Evolutionary conservation across 139 green algal species (phyloP), one percentile per base, ranked within the genome.

Genomic region (Bryopsis sp.): DNA sequence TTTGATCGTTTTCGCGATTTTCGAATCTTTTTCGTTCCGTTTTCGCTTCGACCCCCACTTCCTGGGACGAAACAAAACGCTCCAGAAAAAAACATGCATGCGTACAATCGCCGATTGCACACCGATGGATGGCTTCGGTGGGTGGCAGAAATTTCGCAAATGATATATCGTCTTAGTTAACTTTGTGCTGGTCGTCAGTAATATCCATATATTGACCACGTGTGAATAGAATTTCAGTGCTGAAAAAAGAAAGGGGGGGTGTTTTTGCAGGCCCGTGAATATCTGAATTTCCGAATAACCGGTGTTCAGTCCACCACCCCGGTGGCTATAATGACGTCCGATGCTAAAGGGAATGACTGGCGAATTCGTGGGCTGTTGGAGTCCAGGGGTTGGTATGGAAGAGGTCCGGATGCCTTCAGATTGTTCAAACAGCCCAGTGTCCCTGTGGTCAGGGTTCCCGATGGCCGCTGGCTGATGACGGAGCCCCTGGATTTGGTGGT

Each of bases 271-370:
- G 90, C 91, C 2, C 82, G 94, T 11, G 94, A 98, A 82, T 96
- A 92, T 79, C 75, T 99, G 35, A 84, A 97, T 81, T 98, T 79
- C 72, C 78, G 80, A 48, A 66, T 98, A n/a, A 87, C 79, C 22
- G 94, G 93, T 3, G 33, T 58, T 26, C 87, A 90, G 78, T 82
- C 82, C 61, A 85, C 74, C 34, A 98, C 93, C 0, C 94, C 94
- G 0, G 77, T 99, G 2, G 94, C 89, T 48, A 87, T 99, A 71
- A 99, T 99, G 94, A 98, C 94, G 22, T 90, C 76, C 1, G 88
- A 93, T 26, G 94, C 92, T 54, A 99, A 99, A 84, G 88, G 87
- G 68, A 98, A 98, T 79, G 81, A 97, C 79, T 48, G 61, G 38
- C 82, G 87, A 26, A 88, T 99, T 39, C 67, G 32, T 2, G 50